These are phyloP conservation scores for Malassezia nana DNA, from an alignment of 1,284 basidiomycete genomes.

Conservation along the genomic window DNA sequence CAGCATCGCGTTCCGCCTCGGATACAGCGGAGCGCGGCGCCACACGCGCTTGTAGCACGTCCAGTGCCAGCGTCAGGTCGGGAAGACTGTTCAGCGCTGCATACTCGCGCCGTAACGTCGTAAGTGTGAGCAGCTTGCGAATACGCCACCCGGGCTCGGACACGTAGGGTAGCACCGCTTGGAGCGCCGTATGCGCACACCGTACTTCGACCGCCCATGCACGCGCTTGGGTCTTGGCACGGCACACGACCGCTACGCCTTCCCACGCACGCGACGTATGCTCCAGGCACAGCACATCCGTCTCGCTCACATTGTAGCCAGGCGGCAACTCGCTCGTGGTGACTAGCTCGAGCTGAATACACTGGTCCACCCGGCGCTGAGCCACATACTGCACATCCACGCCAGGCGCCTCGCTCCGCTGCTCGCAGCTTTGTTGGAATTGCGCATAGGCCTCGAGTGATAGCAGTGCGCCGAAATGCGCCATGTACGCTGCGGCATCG, in stretches of 20 bases:
- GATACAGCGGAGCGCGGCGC: slow-evolving; percentile 53
- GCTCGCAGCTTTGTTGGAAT: slow-evolving; percentile 62
- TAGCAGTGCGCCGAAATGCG: slow-evolving; percentile 74
- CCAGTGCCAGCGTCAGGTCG: slow-evolving; percentile 66
- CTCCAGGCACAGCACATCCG: slow-evolving; percentile 11
- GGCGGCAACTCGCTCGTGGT: neutral
- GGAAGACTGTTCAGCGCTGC: slow-evolving; percentile 71
- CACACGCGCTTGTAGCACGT: slow-evolving; percentile 62
- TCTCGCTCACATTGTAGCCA: neutral
- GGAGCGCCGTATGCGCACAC: slow-evolving; percentile 13
- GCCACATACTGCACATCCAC: neutral
- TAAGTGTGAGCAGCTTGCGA: slow-evolving; percentile 75
- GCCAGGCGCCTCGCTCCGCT: slow-evolving; percentile 44
- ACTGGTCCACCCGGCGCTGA: slow-evolving; percentile 44
- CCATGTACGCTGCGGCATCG: slow-evolving; percentile 62
- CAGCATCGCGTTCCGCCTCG: slow-evolving; percentile 50
- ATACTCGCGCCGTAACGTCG: slow-evolving; percentile 85
- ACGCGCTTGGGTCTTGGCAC: neutral
- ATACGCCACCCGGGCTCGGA: slow-evolving; percentile 58
- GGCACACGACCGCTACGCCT: neutral
- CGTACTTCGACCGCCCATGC: neutral
- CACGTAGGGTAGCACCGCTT: slow-evolving; percentile 3
- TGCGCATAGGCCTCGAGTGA: slow-evolving; percentile 88
- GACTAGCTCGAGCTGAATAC: slow-evolving; percentile 57
- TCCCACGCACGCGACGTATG: neutral